Conservation (phyloP, 2,329 filamentous ascomycete species). For the Ceratocystis eucalypticola region DNA sequence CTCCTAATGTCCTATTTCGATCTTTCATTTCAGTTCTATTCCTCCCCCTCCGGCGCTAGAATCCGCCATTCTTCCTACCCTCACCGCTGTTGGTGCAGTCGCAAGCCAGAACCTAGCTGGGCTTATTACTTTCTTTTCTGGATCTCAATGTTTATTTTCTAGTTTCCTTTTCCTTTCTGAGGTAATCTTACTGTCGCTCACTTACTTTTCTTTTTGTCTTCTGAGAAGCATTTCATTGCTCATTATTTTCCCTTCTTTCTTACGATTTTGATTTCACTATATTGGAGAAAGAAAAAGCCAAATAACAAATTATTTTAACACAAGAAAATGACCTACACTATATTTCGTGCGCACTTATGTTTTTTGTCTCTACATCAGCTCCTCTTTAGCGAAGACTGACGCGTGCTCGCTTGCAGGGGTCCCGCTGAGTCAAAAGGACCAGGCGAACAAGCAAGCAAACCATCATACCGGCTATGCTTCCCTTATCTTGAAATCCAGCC, state of each 20-base stretch:
- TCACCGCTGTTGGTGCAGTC: neutral
- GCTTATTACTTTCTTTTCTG: neutral
- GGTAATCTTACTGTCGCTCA: neutral
- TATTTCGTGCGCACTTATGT: neutral
- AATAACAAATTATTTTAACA: neutral
- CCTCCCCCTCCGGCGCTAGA: neutral
- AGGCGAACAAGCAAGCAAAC: neutral
- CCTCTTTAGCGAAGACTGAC: neutral
- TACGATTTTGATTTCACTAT: neutral
- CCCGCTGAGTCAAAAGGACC: neutral
- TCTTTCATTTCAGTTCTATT: neutral
- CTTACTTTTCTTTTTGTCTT: neutral
- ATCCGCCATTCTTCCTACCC: neutral
- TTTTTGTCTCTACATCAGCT: neutral
- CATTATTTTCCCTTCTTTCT: neutral
- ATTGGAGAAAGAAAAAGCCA: neutral
- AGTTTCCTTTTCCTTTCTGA: neutral
- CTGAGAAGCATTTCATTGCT: neutral
- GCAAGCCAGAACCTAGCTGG: neutral
- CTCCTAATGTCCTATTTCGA: neutral
- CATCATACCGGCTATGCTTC: too few relatives aligned
- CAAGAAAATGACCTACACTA: neutral
- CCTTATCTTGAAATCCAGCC: too few relatives aligned
- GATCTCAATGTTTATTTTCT: conserved; percentile 3
- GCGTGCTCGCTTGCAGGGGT: neutral